Percentiles rank a stretch among this genome's conserved stretches.
Conservation (phyloP, 1,139 yeast species). For the Spathaspora jeffriesii region DNA sequence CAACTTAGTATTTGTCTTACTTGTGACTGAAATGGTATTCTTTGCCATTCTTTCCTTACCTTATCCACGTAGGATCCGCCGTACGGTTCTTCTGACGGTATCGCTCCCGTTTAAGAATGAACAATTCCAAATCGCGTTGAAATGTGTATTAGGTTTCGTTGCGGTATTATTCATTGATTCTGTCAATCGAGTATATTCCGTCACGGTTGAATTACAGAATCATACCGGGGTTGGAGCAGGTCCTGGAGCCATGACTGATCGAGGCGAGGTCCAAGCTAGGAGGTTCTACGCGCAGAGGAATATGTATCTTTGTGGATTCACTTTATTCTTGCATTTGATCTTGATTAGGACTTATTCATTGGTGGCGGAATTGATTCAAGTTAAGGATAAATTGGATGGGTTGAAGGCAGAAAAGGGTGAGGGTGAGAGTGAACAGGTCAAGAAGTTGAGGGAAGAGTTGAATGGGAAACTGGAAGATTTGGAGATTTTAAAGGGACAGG, state of each 20-base stretch:
- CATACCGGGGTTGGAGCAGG: slow-evolving; percentile 13
- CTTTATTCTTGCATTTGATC: slow-evolving; percentile 84
- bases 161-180: slow-evolving; percentile 85
- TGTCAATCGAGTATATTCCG: slow-evolving; percentile 77
- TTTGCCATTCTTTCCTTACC: slow-evolving; percentile 87
- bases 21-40: slow-evolving; percentile 77
- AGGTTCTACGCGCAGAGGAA: slow-evolving; percentile 96
- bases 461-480: slow-evolving; percentile 64
- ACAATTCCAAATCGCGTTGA: slow-evolving; percentile 74
- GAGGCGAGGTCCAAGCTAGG: slow-evolving; percentile 85
- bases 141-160: slow-evolving; percentile 84
- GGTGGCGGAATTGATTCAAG: slow-evolving; percentile 70
- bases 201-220: slow-evolving; percentile 57
- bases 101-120: slow-evolving; percentile 72
- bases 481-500: slow-evolving; percentile 69
- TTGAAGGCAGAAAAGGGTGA: slow-evolving; percentile 24
- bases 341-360: slow-evolving; percentile 84
- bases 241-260: slow-evolving; percentile 55
- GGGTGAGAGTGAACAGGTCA: slow-evolving; percentile 27
- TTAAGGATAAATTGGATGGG: slow-evolving; percentile 63
- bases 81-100: slow-evolving; percentile 62
- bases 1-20: slow-evolving; percentile 70
- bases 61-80: slow-evolving; percentile 73
- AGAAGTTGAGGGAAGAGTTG: slow-evolving; percentile 54
- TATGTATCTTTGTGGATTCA: slow-evolving; percentile 95